Evolutionary conservation across 305 asterid genomes (phyloP).

Genomic region (Coffea humblotiana): DNA sequence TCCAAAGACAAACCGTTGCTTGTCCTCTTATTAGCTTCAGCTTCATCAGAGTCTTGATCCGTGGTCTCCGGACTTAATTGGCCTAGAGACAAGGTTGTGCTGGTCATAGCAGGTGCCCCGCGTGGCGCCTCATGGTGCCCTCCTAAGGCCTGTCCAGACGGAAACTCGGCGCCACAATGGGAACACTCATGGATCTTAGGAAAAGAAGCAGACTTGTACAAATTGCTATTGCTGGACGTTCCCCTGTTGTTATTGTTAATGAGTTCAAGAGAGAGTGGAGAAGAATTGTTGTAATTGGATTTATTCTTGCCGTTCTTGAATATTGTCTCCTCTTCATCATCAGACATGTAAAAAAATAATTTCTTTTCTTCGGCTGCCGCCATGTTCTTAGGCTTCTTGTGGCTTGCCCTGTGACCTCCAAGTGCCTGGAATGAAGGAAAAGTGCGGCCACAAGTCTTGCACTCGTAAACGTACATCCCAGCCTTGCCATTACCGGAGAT

Average conservation of each 20-base stretch:
- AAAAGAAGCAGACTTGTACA: constrained; percentile 30
- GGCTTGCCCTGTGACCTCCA: constrained; percentile 95
- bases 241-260: constrained; percentile 25
- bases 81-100: constrained; percentile 32
- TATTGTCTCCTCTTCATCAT: constrained; percentile 40
- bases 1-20: constrained; percentile 52
- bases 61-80: constrained; percentile 26
- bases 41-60: constrained; percentile 23
- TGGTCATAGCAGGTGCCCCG: constrained; percentile 26
- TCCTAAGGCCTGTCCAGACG: constrained; percentile 90
- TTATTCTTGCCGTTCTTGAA: constrained; percentile 22
- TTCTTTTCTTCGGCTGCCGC: constrained; percentile 32
- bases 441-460: constrained; percentile 72
- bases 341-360: constrained; percentile 25
- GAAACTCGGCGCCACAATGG: constrained; percentile 75
- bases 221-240: background rate
- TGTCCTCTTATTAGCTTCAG: constrained; percentile 27
- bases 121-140: constrained; percentile 97
- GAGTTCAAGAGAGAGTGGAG: constrained; percentile 48
- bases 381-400: constrained; percentile 59
- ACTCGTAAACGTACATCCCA: constrained; percentile 47
- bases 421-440: constrained; percentile 89
- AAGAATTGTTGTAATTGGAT: constrained; percentile 19
- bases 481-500: constrained; percentile 30
- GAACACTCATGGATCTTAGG: constrained; percentile 70